Evolutionary conservation across 2,329 filamentous ascomycete genomes (phyloP), one percentile per base, ranked within the genome.

Genomic region (Penicillium freii): DNA sequence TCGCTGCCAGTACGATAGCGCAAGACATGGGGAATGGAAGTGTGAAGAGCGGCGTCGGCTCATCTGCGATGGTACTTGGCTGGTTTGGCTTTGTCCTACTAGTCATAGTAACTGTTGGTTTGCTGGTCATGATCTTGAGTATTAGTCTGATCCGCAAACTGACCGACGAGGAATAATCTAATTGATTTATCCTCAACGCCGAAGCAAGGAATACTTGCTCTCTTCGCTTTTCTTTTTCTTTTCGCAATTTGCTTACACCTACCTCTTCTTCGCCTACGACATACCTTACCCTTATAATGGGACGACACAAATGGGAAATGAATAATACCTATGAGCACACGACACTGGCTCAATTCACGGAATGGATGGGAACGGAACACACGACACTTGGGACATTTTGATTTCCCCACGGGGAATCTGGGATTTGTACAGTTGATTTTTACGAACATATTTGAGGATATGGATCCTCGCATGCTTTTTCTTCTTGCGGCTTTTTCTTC

Each of bases 11-110:
- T 59, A 90, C 95, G 63, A 92, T 99, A 63, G 91, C 92, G 1
- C 90, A 96, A 80, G 92, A 96, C 71, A 85, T 97, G 64, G 92
- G 89, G 36, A 97, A 97, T 73, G 92, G 92, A 43, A 90, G 87
- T 64, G 90, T 97, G 56, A 86, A 83, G 73, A 91, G 88, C 56
- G 92, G 92, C 34, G 91, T 97, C 13, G 92, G 92, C n/a, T 92
- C 91, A 48, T 90, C 88, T 39, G 93, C 94, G 56, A 97, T 99
- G 91, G 90, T 97, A 19, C 82, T 99, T 70, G 94, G 94, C 58
- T 99, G 94, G 94, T 97, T 99, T 77, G 90, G 91, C 42, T 97
- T 99, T 71, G 89, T 90, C 23, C 76, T 97, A 52, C 82, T 99
- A 63, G 96, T 99, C 68, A 88, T 97, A 61, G 93, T 97, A 52